Evolutionary conservation across 139 green algal species (phyloP).

Genomic region (Chlamydomonas sp.): DNA sequence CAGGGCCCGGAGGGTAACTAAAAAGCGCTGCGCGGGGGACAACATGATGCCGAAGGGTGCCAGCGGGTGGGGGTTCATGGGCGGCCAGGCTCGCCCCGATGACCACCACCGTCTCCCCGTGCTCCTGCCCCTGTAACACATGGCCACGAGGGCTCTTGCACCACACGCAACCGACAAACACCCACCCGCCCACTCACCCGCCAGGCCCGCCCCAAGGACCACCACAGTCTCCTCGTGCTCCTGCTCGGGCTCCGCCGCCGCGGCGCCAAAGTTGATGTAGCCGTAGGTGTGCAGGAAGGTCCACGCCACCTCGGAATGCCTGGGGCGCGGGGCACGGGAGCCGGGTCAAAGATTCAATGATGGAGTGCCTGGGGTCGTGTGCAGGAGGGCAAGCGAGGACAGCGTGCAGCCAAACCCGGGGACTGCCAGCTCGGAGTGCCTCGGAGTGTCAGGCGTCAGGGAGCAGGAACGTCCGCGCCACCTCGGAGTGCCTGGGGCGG

Average conservation of each 20-base stretch:
- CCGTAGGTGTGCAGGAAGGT: constrained; percentile 75
- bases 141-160: no score
- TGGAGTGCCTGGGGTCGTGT: no score
- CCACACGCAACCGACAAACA: not conserved
- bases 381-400: no score
- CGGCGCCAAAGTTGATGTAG: constrained; percentile 94
- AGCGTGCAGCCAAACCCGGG: not conserved
- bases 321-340: no score
- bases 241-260: constrained; percentile 39
- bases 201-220: constrained; percentile 91
- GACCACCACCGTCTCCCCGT: no score
- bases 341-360: constrained; percentile 28
- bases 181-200: constrained; percentile 53
- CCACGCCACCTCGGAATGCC: constrained; percentile 54
- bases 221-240: constrained; percentile 69
- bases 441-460: constrained; percentile 56
- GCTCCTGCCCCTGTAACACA: no score
- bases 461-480: constrained; percentile 77
- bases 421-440: not conserved
- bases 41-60: no score
- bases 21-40: no score
- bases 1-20: no score
- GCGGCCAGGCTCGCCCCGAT: no score
- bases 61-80: no score
- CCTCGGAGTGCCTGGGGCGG: constrained; percentile 15